These are phyloP conservation scores for Aspergillus pseudoterreus DNA, from an alignment of 2,329 filamentous ascomycete genomes.

Conservation along the genomic window DNA sequence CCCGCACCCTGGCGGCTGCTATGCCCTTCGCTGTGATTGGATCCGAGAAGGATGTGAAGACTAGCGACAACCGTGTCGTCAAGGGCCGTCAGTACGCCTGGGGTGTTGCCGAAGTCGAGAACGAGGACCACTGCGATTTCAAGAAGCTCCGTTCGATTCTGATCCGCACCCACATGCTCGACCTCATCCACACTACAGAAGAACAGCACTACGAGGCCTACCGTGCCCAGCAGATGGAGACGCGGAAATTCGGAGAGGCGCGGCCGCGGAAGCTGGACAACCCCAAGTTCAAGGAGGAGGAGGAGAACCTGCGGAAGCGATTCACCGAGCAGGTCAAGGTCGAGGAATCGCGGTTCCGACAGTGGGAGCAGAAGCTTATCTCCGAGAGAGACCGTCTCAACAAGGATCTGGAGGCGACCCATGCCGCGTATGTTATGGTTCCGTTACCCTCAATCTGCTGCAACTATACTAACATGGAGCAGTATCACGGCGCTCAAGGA, in stretches of 20 bases:
- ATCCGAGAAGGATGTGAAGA: conserved; percentile 99
- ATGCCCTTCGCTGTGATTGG: conserved; percentile 99
- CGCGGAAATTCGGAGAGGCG: conserved; percentile 97
- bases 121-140: conserved; percentile 99
- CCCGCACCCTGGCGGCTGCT: conserved; percentile 87
- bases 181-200: conserved; percentile 98
- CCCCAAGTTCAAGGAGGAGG: conserved; percentile 99
- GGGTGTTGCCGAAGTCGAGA: conserved; percentile 99
- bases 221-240: conserved; percentile 99
- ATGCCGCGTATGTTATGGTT: conserved; percentile 60
- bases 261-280: conserved; percentile 97
- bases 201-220: conserved; percentile 99
- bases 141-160: conserved; percentile 99
- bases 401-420: conserved; percentile 98
- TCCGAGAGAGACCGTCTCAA: conserved; percentile 97
- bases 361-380: conserved; percentile 99
- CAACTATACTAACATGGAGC: conserved; percentile 23
- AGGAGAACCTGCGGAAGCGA: conserved; percentile 95
- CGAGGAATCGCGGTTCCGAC: conserved; percentile 97
- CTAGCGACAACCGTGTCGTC: conserved; percentile 88
- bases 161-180: conserved; percentile 98
- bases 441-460: not conserved
- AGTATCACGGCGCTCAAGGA: conserved; percentile 61
- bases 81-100: conserved; percentile 99
- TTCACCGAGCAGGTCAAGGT: conserved; percentile 99